A percentile compares a stretch with the other conserved stretches of the same genome.
These are phyloP conservation scores for Candida khao-thaluensis DNA, from an alignment of 805 yeast species.

Conservation along the genomic window DNA sequence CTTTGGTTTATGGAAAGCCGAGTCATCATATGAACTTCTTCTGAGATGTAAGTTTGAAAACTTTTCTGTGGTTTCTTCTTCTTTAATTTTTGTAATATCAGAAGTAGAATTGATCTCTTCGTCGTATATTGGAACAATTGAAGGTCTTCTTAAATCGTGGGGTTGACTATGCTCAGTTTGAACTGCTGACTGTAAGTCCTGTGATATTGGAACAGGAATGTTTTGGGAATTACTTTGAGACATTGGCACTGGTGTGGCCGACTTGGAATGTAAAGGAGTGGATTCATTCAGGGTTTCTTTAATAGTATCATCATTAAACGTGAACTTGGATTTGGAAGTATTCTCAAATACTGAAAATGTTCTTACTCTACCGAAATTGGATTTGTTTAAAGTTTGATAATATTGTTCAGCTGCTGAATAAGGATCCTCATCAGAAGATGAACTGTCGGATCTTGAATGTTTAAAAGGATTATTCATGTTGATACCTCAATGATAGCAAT, in stretches of 20 bases:
- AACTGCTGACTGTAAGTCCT: not conserved
- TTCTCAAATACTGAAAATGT: conserved; percentile 49
- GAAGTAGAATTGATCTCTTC: conserved; percentile 14
- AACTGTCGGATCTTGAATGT: conserved; percentile 34
- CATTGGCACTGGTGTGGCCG: conserved; percentile 7
- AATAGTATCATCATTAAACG: conserved; percentile 8
- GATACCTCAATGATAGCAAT: not conserved
- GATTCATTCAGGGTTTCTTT: conserved; percentile 11
- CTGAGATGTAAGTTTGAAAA: conserved; percentile 20
- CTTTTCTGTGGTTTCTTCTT: conserved; percentile 7
- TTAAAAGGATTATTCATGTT: conserved; percentile 13
- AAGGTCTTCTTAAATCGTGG: conserved; percentile 18
- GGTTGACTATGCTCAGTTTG: not conserved
- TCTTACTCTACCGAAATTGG: conserved; percentile 51
- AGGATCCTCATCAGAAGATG: conserved; percentile 56
- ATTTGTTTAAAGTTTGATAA: conserved; percentile 42
- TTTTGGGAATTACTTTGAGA: not conserved
- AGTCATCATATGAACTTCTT: conserved; percentile 34
- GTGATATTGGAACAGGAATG: conserved; percentile 11
- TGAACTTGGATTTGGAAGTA: conserved; percentile 9
- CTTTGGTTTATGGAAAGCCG: conserved; percentile 29
- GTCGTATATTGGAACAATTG: conserved; percentile 32
- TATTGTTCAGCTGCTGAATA: conserved; percentile 66
- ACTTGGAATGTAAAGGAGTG: conserved; percentile 11
- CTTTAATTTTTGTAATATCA: conserved; percentile 11